Evolutionary conservation across 139 green algal species (phyloP).

Genomic region (Asterochloris sp.): DNA sequence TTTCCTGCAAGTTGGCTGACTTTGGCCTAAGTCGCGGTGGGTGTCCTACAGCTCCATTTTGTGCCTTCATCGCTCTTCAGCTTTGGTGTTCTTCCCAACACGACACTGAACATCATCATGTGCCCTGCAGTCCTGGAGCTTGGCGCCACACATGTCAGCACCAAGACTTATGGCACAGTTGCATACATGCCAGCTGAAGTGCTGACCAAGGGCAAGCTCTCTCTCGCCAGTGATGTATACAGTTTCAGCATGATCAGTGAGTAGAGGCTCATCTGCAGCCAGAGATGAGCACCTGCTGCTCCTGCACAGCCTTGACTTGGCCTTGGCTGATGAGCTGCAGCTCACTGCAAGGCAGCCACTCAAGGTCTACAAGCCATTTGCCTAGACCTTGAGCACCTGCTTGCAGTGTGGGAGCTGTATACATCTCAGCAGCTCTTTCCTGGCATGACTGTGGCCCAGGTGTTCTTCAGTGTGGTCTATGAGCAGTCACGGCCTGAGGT

Average conservation of each 20-base stretch:
- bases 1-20: constrained; percentile 44
- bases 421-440: constrained; percentile 20
- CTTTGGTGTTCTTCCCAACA: too few species aligned
- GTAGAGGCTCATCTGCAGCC: too few species aligned
- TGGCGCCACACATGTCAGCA: constrained; percentile 38
- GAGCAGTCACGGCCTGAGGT: constrained; percentile 26
- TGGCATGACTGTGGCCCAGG: constrained; percentile 29
- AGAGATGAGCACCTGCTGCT: too few species aligned
- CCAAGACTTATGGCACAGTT: constrained; percentile 40
- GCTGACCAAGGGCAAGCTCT: constrained; percentile 31
- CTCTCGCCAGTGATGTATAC: constrained; percentile 37
- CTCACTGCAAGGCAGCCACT: background rate
- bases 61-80: too few species aligned
- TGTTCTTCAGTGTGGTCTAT: constrained; percentile 37
- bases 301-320: too few species aligned
- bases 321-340: too few species aligned
- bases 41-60: too few species aligned
- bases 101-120: too few species aligned
- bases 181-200: constrained; percentile 46
- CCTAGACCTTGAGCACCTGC: too few species aligned
- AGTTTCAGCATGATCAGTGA: constrained; percentile 41
- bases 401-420: constrained; percentile 42
- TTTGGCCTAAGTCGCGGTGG: constrained; percentile 41
- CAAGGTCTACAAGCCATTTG: background rate
- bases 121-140: constrained; percentile 34